These are phyloP conservation scores for Didymosphaeria variabile DNA, from an alignment of 2,329 filamentous ascomycete genomes.

Conservation along the genomic window DNA sequence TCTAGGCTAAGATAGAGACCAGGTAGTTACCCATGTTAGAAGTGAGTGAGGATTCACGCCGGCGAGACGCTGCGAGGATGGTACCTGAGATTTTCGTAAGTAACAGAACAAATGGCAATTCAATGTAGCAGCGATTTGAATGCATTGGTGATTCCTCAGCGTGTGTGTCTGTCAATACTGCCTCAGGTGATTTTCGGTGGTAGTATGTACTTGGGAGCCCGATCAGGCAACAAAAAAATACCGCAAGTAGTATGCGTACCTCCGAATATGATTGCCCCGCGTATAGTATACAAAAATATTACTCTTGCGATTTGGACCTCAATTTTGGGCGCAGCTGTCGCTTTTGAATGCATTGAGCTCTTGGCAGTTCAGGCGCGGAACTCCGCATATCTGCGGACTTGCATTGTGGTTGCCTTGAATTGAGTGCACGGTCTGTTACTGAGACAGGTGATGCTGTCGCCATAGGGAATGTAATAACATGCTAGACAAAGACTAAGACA, in stretches of 20 bases:
- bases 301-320: not conserved
- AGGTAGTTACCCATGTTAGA: not conserved
- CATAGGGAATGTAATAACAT: not conserved
- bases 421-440: not conserved
- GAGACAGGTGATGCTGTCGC: not conserved
- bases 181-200: no score
- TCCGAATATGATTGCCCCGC: not conserved
- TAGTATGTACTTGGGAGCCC: not conserved
- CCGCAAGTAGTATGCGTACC: not conserved
- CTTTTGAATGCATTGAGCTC: not conserved
- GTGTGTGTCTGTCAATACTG: not conserved
- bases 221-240: not conserved
- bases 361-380: constrained; percentile 15
- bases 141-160: not conserved
- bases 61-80: no score
- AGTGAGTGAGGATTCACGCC: not conserved
- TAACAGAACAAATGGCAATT: no score
- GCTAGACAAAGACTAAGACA: no score
- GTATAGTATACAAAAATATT: not conserved
- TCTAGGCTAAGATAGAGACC: not conserved
- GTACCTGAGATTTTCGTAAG: no score
- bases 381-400: constrained; percentile 26
- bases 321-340: not conserved
- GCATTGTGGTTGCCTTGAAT: not conserved
- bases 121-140: not conserved